Evolutionary conservation across 495 filamentous ascomycete species (phyloP), one percentile per base, ranked within the genome.

Genomic region (Penicilliopsis zonata): DNA sequence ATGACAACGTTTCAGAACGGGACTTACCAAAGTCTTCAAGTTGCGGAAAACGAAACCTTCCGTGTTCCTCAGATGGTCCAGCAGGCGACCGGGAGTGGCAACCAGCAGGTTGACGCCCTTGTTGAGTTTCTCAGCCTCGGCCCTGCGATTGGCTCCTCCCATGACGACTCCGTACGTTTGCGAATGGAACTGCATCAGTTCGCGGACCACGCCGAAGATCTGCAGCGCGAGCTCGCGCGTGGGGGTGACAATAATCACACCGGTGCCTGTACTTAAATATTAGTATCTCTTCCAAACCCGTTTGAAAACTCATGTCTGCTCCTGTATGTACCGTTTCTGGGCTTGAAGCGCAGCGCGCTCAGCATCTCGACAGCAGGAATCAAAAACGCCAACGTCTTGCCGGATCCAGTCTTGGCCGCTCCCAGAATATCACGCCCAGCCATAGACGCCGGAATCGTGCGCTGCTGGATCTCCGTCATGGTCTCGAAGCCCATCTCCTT

Each of bases 111-210:
- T 98, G 36, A 96, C 82, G 40, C 90, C 90, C 54, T 94, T 95
- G 29, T 69, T 62, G 13, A 98, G 71, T 65, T 96, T 98, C 42
- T 94, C 87, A 3, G 85, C 88, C 58, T 98, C 90, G 5, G 85
- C 83, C 31, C 82, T 65, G 15, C 86, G 68, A 53, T 95, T 96
- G 17, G 90, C 87, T 16, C 92, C 92, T 36, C 90, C 90, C 44
- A 98, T 98, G 20, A 92, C 79, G 31, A 96, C 94, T 31, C 88
- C 92, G 39, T 85, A 86, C 8, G 90, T 98, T 50, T 98, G 90
- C 7, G 82, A 87, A 52, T 86, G 82, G 41, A 78, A 69, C 29
- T 70, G 75, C 73, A 95, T 82, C 10, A 98, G 69, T 50, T 98
- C 88, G 38, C 88, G 70, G 3, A 87, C 90, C 13, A 96, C 87